Conservation (phyloP, 306 rosid species). For the Vigna angularis region DNA sequence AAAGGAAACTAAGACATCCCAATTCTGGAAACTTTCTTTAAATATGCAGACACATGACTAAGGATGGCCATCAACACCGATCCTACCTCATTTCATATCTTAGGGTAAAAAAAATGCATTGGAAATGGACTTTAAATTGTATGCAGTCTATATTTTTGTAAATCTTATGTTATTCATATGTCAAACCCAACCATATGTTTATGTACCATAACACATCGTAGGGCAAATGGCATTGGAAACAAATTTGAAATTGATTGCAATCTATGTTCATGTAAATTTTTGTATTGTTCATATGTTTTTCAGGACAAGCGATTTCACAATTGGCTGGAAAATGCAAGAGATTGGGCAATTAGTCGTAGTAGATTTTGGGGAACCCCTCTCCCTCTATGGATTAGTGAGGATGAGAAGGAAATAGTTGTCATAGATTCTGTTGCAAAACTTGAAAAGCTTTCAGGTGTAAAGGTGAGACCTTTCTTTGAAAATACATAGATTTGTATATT, state of each 20-base stretch:
- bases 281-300: conserved; percentile 22
- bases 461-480: conserved; percentile 59
- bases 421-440: conserved; percentile 90
- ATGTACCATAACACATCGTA: neutral
- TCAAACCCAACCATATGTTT: neutral
- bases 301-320: conserved; percentile 97
- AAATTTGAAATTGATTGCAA: neutral
- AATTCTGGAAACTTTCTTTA: conserved; percentile 3
- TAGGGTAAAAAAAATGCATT: neutral
- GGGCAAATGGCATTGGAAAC: neutral
- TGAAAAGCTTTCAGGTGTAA: conserved; percentile 82
- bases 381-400: conserved; percentile 94
- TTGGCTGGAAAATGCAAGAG: conserved; percentile 99
- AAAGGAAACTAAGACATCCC: neutral
- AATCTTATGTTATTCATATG: conserved; percentile 24
- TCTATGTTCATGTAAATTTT: conserved; percentile 29
- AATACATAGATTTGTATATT: conserved; percentile 12
- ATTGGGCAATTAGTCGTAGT: conserved; percentile 99
- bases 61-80: neutral
- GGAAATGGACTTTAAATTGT: conserved; percentile 3
- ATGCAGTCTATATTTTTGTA: conserved; percentile 10
- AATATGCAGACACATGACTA: conserved; percentile 9
- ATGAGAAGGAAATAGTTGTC: conserved; percentile 76
- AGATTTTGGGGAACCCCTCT: conserved; percentile 99
- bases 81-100: neutral